A percentile compares a stretch with the other conserved stretches of the same genome.
Evolutionary conservation across 192 early-diverging fungal species (phyloP).

Genomic region (Linnemannia zychae): DNA sequence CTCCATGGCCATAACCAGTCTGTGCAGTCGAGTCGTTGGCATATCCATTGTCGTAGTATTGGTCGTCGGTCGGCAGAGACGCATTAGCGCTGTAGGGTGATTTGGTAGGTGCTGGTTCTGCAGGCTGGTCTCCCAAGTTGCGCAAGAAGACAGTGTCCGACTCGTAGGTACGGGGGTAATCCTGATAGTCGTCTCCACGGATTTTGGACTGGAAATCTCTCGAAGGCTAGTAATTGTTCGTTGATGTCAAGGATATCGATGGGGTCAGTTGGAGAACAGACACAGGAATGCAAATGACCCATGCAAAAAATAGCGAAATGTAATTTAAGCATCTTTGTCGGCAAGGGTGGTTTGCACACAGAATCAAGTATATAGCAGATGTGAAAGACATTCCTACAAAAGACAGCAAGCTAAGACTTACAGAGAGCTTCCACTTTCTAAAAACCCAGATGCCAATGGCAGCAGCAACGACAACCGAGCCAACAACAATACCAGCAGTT

Average conservation of each 20-base stretch:
- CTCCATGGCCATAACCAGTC: background rate
- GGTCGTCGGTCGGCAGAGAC: conserved; percentile 34
- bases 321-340: too few species aligned
- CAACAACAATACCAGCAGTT: conserved; percentile 60
- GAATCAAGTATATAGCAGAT: background rate
- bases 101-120: conserved; percentile 45
- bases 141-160: conserved; percentile 59
- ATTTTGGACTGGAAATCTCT: conserved; percentile 62
- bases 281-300: background rate
- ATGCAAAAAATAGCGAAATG: too few species aligned
- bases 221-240: conserved; percentile 49
- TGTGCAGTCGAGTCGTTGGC: background rate
- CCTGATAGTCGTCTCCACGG: conserved; percentile 48
- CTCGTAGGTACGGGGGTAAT: conserved; percentile 51
- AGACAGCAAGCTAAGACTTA: conserved; percentile 31
- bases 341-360: too few species aligned
- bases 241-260: background rate
- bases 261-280: background rate
- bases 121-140: conserved; percentile 54
- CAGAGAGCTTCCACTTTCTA: conserved; percentile 66
- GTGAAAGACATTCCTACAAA: background rate
- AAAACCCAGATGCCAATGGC: conserved; percentile 67
- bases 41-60: conserved; percentile 47
- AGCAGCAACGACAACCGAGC: conserved; percentile 55
- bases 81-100: conserved; percentile 35